Evolutionary conservation across 2,329 filamentous ascomycete species (phyloP), one percentile per base, ranked within the genome.

Genomic region (Alternaria sp.): DNA sequence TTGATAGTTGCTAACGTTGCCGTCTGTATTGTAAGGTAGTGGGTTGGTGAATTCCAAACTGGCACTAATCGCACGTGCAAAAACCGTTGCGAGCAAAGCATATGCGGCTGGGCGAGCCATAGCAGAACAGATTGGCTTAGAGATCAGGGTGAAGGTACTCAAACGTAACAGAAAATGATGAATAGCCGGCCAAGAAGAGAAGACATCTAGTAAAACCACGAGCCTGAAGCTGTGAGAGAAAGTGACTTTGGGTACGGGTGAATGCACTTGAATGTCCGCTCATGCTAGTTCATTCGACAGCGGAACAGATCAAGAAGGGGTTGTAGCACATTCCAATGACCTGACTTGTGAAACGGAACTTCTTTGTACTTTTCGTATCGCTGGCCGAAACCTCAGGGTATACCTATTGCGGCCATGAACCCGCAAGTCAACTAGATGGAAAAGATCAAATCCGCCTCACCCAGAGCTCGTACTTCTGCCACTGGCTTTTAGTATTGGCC

Each of bases 31-130:
- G 26, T 42, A 54, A 6, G 54, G 28, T 12, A 39, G 38, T 7
- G 59, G 59, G 11, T 52, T 58, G 54, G 48, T 22, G 30, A 62
- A 62, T 22, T 34, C 9, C 59, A 62, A 38, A 38, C 34, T 51
- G 4, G 20, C 26, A 28, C 49, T 28, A 14, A 24, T 30, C 18
- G 54, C 53, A 14, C 28, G 12, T 26, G 48, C 28, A 16, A 48
- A 14, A 3, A 55, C 24, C 14, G 20, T 26, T 11, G 38, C 12
- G 20, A 51, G 12, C 46, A 51, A 24, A 18, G 47, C 34, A 30
- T 16, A 32, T 38, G 47, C 39, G 9, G 32, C 54, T 6, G 46
- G 22, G 3, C 47, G 47, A 28, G 47, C 30, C 54, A 57, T n/a
- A n/a, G n/a, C n/a, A n/a, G n/a, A n/a, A n/a, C n/a, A n/a, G n/a